Evolutionary conservation across 306 rosid genomes (phyloP).

Genomic region (Pterocarpus macrocarpus): DNA sequence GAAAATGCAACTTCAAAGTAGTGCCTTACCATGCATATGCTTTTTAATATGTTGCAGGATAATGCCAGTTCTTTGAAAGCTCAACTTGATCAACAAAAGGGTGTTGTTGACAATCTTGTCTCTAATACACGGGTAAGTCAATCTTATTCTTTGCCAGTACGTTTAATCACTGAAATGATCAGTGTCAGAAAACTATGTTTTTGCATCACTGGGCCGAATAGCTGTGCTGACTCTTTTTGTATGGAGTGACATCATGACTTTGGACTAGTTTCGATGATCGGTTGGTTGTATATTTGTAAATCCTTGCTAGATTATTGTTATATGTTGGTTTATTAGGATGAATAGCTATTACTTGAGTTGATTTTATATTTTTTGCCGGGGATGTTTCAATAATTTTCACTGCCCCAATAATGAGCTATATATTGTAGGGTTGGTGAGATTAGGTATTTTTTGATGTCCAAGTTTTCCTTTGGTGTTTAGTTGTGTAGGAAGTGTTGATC

Average conservation of each 20-base stretch:
- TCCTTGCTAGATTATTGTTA: conserved; percentile 29
- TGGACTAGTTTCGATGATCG: conserved; percentile 36
- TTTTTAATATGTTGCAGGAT: conserved; percentile 70
- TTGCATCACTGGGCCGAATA: conserved; percentile 19
- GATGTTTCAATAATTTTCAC: conserved; percentile 17
- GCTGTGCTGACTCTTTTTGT: conserved; percentile 21
- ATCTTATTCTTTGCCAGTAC: conserved; percentile 21
- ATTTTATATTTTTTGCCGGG: conserved; percentile 6
- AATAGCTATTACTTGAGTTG: conserved; percentile 27
- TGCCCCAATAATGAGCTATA: conserved; percentile 9
- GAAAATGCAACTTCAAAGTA: conserved; percentile 37
- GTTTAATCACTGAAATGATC: conserved; percentile 7
- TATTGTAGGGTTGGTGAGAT: not conserved
- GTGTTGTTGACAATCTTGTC: conserved; percentile 93
- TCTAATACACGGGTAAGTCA: conserved; percentile 85
- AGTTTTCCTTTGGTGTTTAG: conserved; percentile 31
- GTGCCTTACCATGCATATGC: conserved; percentile 31
- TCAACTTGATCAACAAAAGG: conserved; percentile 97
- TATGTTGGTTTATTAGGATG: conserved; percentile 17
- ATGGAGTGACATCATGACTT: conserved; percentile 20
- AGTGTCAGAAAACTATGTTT: conserved; percentile 16
- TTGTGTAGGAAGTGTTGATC: conserved; percentile 30
- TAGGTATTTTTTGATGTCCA: not conserved
- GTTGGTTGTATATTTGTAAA: not conserved
- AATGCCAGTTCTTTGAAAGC: conserved; percentile 87